phyloP scores from a whole-genome alignment of 1,284 basidiomycete genomes.

The Cryptococcus sp. region DNA sequence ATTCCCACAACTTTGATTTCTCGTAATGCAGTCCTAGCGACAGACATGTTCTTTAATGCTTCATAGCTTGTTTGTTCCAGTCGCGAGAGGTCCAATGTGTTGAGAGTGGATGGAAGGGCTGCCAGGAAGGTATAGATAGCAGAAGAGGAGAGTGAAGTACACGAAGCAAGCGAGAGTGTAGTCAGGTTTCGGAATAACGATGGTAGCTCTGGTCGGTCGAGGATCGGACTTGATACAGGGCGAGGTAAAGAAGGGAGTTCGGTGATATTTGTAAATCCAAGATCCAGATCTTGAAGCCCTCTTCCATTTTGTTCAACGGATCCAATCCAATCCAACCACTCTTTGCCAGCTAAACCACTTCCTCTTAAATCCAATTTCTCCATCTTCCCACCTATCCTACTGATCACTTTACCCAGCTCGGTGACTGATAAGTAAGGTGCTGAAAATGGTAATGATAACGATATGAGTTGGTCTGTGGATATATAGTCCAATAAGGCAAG shows the following conservation, averaged over 20 bases:
- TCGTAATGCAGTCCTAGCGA: slow-evolving; percentile 17
- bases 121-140: slow-evolving; percentile 18
- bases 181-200: slow-evolving; percentile 8
- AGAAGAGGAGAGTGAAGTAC: slow-evolving; percentile 11
- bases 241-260: slow-evolving; percentile 7
- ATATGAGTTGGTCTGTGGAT: slow-evolving; percentile 16
- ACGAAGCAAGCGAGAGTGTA: slow-evolving; percentile 22
- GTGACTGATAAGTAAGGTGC: slow-evolving; percentile 14
- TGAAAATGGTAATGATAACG: slow-evolving; percentile 26
- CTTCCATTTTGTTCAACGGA: slow-evolving; percentile 8
- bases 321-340: slow-evolving; percentile 13
- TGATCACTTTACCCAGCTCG: slow-evolving; percentile 15
- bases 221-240: not conserved
- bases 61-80: slow-evolving; percentile 23
- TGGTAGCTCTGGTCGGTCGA: not conserved
- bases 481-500: slow-evolving; percentile 7
- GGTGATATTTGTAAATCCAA: slow-evolving; percentile 28
- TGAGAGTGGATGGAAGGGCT: slow-evolving; percentile 17
- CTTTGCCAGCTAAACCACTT: slow-evolving; percentile 12
- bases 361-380: slow-evolving; percentile 28
- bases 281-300: slow-evolving; percentile 22
- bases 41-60: slow-evolving; percentile 19
- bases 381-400: slow-evolving; percentile 16
- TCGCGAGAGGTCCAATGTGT: slow-evolving; percentile 23
- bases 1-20: slow-evolving; percentile 35